Conservation (phyloP, 1,284 basidiomycete genomes). For the Mycosarcoma maydis region DNA sequence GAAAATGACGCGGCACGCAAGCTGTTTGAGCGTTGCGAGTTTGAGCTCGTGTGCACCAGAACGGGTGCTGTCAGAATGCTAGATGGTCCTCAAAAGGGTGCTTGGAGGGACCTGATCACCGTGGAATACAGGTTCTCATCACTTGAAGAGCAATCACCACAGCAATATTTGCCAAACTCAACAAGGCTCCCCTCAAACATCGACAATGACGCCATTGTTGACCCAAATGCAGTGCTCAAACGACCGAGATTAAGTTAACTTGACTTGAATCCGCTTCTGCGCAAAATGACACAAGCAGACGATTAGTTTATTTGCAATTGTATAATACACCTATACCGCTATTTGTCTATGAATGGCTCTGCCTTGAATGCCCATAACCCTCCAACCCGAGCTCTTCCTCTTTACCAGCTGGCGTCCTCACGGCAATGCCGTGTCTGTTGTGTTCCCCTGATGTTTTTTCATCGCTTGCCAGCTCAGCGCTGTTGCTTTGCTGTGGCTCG, state of each 20-base stretch:
- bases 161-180: not conserved
- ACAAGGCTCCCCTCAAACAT: not conserved
- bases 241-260: constrained; percentile 17
- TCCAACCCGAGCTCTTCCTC: constrained; percentile 44
- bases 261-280: not conserved
- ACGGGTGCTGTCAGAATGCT: constrained; percentile 24
- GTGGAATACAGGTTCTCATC: constrained; percentile 19
- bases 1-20: constrained; percentile 18
- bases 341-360: too few relatives aligned
- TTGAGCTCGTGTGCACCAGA: not conserved
- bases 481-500: constrained; percentile 2
- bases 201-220: constrained; percentile 26
- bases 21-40: constrained; percentile 18
- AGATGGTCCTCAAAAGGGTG: constrained; percentile 24
- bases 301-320: constrained; percentile 1
- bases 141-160: not conserved
- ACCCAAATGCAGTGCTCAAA: constrained; percentile 29
- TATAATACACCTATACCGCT: constrained; percentile 11
- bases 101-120: constrained; percentile 30
- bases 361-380: constrained; percentile 40
- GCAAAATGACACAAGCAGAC: not conserved
- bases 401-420: constrained; percentile 25
- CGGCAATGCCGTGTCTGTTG: constrained; percentile 33
- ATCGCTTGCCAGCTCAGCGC: constrained; percentile 5
- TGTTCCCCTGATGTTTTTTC: constrained; percentile 14